These are phyloP conservation scores for Dillenia turbinata DNA, from an alignment of 164 flowering plant genomes.

Conservation along the genomic window DNA sequence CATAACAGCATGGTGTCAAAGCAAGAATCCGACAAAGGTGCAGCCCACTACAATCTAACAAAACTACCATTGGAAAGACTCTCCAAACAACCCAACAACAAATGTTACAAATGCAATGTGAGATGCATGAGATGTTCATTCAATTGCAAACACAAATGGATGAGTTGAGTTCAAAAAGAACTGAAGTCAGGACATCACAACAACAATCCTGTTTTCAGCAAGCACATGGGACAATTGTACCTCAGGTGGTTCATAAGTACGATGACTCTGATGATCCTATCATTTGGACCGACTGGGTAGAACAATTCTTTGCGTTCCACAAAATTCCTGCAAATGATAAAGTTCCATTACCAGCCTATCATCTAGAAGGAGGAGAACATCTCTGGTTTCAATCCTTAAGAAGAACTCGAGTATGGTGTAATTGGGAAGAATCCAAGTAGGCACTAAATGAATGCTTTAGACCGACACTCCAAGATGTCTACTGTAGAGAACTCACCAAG, in stretches of 20 bases:
- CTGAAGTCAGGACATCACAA: no score
- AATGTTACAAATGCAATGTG: no score
- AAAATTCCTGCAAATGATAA: background rate
- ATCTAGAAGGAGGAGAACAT: background rate
- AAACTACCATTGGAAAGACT: no score
- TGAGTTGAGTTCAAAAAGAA: no score
- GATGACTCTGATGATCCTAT: background rate
- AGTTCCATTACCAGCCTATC: background rate
- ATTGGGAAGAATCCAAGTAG: background rate
- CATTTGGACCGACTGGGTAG: background rate
- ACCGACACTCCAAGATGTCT: background rate
- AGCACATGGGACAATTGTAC: no score
- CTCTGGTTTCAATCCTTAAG: background rate
- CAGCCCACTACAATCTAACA: no score
- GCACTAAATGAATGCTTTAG: background rate
- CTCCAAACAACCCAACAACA: no score
- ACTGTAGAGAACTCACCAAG: background rate
- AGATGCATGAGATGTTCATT: no score
- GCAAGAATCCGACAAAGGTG: no score
- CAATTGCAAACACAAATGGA: no score
- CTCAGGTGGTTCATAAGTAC: background rate
- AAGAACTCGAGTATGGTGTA: background rate
- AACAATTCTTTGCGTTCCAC: conserved; percentile 1
- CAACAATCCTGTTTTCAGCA: no score
- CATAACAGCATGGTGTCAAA: no score